These are phyloP conservation scores for Cavenderia fasciculata DNA, from an alignment of 78 protist genomes.

Conservation along the genomic window DNA sequence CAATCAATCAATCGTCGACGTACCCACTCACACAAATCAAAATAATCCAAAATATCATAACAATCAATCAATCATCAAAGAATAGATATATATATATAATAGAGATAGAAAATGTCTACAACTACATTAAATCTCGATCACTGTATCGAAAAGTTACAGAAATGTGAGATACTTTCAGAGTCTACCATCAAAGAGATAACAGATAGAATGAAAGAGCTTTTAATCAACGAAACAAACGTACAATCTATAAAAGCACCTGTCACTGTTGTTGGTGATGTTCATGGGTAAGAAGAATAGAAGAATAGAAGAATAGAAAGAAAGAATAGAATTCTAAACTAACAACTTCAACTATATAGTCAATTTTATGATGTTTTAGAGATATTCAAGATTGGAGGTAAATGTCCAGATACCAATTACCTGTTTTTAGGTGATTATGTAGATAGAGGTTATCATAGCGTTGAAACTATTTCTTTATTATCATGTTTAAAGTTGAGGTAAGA, in stretches of 20 bases:
- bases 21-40: no score
- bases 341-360: conserved; percentile 86
- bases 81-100: not conserved
- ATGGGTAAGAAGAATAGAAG: conserved; percentile 78
- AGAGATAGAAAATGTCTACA: not conserved
- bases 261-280: conserved; percentile 98
- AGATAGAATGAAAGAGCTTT: conserved; percentile 83
- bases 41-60: no score
- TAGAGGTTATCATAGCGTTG: conserved; percentile 78
- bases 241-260: conserved; percentile 92
- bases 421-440: conserved; percentile 97
- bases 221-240: conserved; percentile 93
- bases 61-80: no score
- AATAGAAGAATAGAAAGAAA: not conserved
- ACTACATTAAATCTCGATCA: conserved; percentile 65
- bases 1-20: no score
- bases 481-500: conserved; percentile 65
- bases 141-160: conserved; percentile 76
- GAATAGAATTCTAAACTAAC: not conserved
- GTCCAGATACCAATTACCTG: conserved; percentile 95
- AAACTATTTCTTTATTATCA: conserved; percentile 63
- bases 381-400: conserved; percentile 94
- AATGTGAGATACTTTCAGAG: conserved; percentile 68
- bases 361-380: conserved; percentile 97
- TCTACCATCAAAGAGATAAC: conserved; percentile 67